These are phyloP conservation scores for Silene coronaria DNA, from an alignment of 179 eudicot genomes.

Conservation along the genomic window DNA sequence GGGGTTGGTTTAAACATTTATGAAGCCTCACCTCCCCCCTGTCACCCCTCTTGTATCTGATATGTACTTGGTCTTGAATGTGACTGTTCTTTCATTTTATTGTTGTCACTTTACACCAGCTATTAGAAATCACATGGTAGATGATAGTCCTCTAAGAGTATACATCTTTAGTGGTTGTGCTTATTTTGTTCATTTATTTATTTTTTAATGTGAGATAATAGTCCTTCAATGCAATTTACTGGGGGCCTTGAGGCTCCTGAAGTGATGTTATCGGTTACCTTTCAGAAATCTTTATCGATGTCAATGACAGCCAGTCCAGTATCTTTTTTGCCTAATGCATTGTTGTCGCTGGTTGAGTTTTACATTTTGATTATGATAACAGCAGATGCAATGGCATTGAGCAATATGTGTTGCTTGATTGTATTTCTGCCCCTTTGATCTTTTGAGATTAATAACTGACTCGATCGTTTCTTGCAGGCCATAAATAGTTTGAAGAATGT, in stretches of 20 bases:
- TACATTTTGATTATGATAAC: neutral
- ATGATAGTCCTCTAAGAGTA: too few relatives aligned
- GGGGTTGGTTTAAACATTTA: neutral
- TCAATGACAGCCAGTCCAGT: neutral
- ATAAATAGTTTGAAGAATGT: conserved; percentile 99
- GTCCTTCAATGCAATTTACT: too few relatives aligned
- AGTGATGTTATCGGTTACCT: neutral
- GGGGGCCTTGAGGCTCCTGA: too few relatives aligned
- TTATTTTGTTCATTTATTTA: too few relatives aligned
- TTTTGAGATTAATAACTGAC: neutral
- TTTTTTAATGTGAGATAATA: too few relatives aligned
- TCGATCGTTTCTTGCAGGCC: conserved; percentile 48
- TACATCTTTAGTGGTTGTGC: too few relatives aligned
- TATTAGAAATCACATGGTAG: neutral
- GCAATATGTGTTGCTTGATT: neutral
- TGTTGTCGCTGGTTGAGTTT: too few relatives aligned
- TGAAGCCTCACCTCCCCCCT: neutral
- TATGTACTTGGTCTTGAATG: neutral
- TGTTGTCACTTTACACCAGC: neutral
- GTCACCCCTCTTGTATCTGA: neutral
- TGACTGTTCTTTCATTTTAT: neutral
- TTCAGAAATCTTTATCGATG: neutral
- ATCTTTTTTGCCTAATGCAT: neutral
- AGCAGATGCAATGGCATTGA: neutral
- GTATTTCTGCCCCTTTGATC: neutral